These are phyloP conservation scores for Fusarium sp. DNA, from an alignment of 2,329 filamentous ascomycete genomes.

Conservation along the genomic window DNA sequence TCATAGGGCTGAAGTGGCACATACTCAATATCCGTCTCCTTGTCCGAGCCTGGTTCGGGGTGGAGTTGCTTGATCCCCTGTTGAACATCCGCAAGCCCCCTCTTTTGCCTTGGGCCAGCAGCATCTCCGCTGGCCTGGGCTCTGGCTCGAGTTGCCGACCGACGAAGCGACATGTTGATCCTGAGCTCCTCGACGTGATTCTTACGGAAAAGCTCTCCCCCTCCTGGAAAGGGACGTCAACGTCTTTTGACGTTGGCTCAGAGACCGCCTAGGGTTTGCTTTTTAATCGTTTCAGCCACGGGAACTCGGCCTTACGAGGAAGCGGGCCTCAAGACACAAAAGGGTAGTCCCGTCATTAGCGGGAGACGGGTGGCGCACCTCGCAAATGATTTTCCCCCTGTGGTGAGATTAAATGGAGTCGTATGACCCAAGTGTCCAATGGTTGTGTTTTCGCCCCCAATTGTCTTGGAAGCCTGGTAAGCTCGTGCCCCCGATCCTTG, in stretches of 20 bases:
- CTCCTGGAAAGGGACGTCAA: not conserved
- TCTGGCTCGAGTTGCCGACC: constrained; percentile 28
- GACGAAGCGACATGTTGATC: constrained; percentile 23
- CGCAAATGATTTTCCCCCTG: not conserved
- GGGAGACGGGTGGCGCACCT: not conserved
- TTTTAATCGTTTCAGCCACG: not conserved
- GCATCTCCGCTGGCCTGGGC: constrained; percentile 31
- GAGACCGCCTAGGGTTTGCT: not conserved
- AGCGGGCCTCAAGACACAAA: not conserved
- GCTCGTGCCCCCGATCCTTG: not conserved
- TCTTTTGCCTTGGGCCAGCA: constrained; percentile 39
- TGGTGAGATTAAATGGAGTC: not conserved
- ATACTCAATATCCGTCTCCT: constrained; percentile 52
- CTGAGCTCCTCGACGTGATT: not conserved
- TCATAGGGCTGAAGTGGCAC: not conserved
- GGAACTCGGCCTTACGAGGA: not conserved
- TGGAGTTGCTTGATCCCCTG: constrained; percentile 56
- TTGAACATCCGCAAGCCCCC: constrained; percentile 51
- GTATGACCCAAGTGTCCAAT: not conserved
- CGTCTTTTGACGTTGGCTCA: not conserved
- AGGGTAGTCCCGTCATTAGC: not conserved
- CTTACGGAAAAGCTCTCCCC: not conserved
- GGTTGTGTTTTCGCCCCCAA: not conserved
- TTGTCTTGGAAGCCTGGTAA: not conserved
- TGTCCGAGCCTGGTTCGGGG: constrained; percentile 43